These are phyloP conservation scores for Hypoxylon sp. DNA, from an alignment of 2,329 filamentous ascomycete species.

Conservation along the genomic window DNA sequence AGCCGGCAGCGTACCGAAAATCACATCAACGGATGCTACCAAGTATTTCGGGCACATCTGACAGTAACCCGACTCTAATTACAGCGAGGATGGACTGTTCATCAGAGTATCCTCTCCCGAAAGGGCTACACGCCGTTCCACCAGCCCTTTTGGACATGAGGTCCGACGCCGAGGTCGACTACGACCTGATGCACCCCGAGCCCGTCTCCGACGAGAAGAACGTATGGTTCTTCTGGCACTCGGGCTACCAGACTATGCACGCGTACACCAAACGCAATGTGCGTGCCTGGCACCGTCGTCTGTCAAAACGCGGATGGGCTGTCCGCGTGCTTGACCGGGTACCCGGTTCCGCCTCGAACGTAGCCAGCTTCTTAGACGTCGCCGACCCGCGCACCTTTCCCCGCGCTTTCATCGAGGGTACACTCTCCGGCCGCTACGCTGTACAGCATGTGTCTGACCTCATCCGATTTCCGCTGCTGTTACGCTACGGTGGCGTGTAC, in stretches of 20 bases:
- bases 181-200: conserved; percentile 50
- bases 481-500: conserved; percentile 65
- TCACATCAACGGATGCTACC: background rate
- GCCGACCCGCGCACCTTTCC: conserved; percentile 55
- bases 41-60: background rate
- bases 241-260: conserved; percentile 57
- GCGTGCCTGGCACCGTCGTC: conserved; percentile 61
- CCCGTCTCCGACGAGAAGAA: conserved; percentile 57
- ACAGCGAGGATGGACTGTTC: conserved; percentile 31
- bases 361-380: conserved; percentile 58
- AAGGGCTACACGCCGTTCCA: conserved; percentile 53
- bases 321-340: conserved; percentile 59
- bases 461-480: conserved; percentile 63
- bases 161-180: conserved; percentile 55
- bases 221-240: conserved; percentile 67
- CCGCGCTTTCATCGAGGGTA: conserved; percentile 57
- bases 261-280: conserved; percentile 61
- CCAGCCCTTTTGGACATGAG: conserved; percentile 53
- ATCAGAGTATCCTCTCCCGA: conserved; percentile 46
- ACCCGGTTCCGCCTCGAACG: conserved; percentile 55
- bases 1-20: background rate
- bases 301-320: conserved; percentile 59
- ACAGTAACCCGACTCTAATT: background rate
- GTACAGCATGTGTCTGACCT: conserved; percentile 65
- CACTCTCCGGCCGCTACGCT: conserved; percentile 58